phyloP scores from a whole-genome alignment of 345 rosid genomes.

The Citrus inodora region DNA sequence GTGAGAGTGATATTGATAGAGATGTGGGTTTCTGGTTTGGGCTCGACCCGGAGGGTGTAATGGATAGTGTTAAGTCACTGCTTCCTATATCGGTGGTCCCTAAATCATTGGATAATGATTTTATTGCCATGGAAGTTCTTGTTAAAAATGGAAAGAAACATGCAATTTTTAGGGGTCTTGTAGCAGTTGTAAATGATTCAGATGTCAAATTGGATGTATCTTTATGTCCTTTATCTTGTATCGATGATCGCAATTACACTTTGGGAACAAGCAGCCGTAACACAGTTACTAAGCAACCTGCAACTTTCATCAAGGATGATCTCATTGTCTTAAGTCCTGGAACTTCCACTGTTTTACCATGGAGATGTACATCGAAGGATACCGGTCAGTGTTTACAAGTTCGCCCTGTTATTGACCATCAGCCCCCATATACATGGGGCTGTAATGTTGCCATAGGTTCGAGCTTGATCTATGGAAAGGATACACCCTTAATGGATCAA shows the following conservation, averaged over 20 bases:
- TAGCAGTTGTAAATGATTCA: constrained; percentile 77
- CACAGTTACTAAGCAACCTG: constrained; percentile 27
- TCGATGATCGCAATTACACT: constrained; percentile 30
- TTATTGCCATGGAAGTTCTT: constrained; percentile 78
- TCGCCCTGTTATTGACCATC: constrained; percentile 59
- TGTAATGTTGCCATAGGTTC: constrained; percentile 51
- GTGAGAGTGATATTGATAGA: constrained; percentile 36
- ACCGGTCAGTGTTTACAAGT: constrained; percentile 67
- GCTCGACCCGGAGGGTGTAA: constrained; percentile 49
- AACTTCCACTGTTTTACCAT: constrained; percentile 76
- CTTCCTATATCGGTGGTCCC: constrained; percentile 87
- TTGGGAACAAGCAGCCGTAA: constrained; percentile 39
- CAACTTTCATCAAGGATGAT: constrained; percentile 15
- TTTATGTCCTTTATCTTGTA: constrained; percentile 35
- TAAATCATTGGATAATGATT: constrained; percentile 53
- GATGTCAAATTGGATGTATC: constrained; percentile 75
- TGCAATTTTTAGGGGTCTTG: constrained; percentile 84
- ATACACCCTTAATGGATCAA: constrained; percentile 70
- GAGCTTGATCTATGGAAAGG: constrained; percentile 55
- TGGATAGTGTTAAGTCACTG: constrained; percentile 84
- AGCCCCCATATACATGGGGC: constrained; percentile 71
- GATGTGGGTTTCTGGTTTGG: constrained; percentile 95
- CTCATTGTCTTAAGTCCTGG: constrained; percentile 52
- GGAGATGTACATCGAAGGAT: constrained; percentile 69
- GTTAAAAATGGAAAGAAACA: constrained; percentile 95